A percentile compares a stretch with the other conserved stretches of the same genome.
Conservation (phyloP, 1,284 basidiomycete genomes). For the Microbotryum scabiosae region DNA sequence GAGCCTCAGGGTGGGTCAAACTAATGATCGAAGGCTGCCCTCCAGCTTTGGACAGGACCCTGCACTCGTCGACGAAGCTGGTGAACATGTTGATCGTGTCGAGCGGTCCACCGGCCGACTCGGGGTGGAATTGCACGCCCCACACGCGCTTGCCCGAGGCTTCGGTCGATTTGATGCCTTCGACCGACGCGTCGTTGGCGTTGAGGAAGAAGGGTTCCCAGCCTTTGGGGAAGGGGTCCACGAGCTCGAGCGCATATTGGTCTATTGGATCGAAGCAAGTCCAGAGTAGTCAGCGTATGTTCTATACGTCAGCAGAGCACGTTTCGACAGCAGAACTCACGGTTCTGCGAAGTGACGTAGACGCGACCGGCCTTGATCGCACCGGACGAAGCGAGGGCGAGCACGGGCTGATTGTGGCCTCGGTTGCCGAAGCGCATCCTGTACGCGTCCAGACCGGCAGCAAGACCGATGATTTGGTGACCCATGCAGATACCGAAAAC, state of each 20-base stretch:
- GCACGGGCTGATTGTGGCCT: slow-evolving; percentile 98
- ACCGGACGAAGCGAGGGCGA: slow-evolving; percentile 80
- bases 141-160: slow-evolving; percentile 81
- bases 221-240: slow-evolving; percentile 84
- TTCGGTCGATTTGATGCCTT: slow-evolving; percentile 82
- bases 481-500: slow-evolving; percentile 99
- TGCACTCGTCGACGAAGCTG: slow-evolving; percentile 76
- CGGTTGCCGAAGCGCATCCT: slow-evolving; percentile 97
- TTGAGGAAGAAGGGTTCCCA: slow-evolving; percentile 99
- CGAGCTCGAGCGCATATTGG: slow-evolving; percentile 86
- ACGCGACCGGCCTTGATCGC: slow-evolving; percentile 91
- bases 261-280: slow-evolving; percentile 37
- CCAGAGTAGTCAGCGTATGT: slow-evolving; percentile 28
- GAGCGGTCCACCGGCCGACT: slow-evolving; percentile 70
- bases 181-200: slow-evolving; percentile 55
- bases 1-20: slow-evolving; percentile 4
- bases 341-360: slow-evolving; percentile 71
- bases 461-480: slow-evolving; percentile 93
- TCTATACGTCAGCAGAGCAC: not conserved
- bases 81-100: slow-evolving; percentile 96
- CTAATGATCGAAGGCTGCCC: not conserved
- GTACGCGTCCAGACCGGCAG: slow-evolving; percentile 91
- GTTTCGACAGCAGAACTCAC: slow-evolving; percentile 44
- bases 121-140: slow-evolving; percentile 96
- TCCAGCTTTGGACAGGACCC: slow-evolving; percentile 34